Percentiles rank a stretch among this genome's conserved stretches.
Evolutionary conservation across 2,329 filamentous ascomycete species (phyloP).

Genomic region (Sporothrix protearum): DNA sequence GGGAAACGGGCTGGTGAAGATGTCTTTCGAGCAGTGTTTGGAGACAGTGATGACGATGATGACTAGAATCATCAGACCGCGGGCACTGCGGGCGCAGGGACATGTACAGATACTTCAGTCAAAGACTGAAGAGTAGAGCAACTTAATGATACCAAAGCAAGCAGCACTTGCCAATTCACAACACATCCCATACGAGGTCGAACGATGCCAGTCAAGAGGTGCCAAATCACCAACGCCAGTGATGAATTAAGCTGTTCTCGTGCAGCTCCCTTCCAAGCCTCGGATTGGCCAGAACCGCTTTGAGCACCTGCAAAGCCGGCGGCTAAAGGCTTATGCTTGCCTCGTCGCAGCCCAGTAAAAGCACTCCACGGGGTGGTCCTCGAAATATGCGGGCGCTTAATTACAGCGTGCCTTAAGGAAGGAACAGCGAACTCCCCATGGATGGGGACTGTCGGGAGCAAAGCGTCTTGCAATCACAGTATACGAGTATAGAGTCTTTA

Average conservation of each 20-base stretch:
- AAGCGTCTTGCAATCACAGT: no score
- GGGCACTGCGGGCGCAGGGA: no score
- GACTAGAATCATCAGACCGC: no score
- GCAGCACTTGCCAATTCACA: no score
- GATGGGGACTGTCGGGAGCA: neutral
- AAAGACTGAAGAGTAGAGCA: neutral
- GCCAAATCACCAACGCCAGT: neutral
- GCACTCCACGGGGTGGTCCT: neutral
- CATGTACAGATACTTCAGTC: neutral
- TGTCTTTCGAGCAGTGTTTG: slow-evolving; percentile 90
- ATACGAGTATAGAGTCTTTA: no score
- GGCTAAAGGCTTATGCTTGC: neutral
- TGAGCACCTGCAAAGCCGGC: neutral
- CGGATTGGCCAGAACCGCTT: neutral
- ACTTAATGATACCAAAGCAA: neutral
- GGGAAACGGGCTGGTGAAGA: slow-evolving; percentile 70
- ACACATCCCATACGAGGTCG: neutral
- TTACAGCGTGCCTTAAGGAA: neutral
- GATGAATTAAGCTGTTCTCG: neutral
- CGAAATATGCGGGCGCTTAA: slow-evolving; percentile 7
- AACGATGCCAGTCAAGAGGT: neutral
- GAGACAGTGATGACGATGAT: slow-evolving; percentile 70
- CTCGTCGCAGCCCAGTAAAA: neutral
- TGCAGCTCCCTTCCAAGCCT: neutral
- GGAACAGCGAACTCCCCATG: neutral